Evolutionary conservation across 1,284 basidiomycete genomes (phyloP).

Genomic region (Naganishia sp.): DNA sequence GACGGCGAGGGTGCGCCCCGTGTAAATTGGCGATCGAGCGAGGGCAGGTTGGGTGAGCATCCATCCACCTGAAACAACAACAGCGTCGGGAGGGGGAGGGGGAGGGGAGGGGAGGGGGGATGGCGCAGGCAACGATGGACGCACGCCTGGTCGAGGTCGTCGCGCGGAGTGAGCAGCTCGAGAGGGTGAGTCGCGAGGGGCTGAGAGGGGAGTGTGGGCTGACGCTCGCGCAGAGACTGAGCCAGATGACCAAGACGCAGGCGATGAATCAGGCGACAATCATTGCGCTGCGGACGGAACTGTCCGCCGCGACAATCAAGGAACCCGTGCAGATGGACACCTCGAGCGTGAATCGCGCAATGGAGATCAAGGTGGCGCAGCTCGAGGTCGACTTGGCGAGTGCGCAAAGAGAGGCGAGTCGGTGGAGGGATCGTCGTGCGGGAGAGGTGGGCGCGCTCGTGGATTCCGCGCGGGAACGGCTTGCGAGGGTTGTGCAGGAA

Average conservation of each 20-base stretch:
- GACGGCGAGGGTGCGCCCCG: too few relatives aligned
- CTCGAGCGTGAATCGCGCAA: conserved; percentile 1
- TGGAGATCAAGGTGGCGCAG: background rate
- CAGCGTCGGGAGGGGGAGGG: too few relatives aligned
- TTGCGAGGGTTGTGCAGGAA: background rate
- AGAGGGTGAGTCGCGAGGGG: conserved; percentile 47
- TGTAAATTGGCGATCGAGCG: too few relatives aligned
- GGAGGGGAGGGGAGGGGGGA: too few relatives aligned
- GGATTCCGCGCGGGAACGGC: background rate
- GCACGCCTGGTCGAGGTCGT: conserved; percentile 46
- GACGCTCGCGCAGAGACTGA: conserved; percentile 5
- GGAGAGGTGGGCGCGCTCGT: background rate
- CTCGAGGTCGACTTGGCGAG: conserved; percentile 6
- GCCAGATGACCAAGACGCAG: conserved; percentile 27
- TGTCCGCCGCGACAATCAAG: conserved; percentile 30
- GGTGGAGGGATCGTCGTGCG: conserved; percentile 3
- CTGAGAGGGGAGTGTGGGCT: background rate
- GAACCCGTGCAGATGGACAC: background rate
- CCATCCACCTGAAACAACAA: too few relatives aligned
- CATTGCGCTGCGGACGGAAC: conserved; percentile 32
- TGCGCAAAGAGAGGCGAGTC: conserved; percentile 6
- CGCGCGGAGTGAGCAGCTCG: conserved; percentile 48
- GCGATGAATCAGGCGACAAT: conserved; percentile 8
- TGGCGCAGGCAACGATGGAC: background rate
- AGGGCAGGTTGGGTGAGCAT: too few relatives aligned